phyloP scores from a whole-genome alignment of 2,329 filamentous ascomycete species.

The Conoideocrella luteorostrata region DNA sequence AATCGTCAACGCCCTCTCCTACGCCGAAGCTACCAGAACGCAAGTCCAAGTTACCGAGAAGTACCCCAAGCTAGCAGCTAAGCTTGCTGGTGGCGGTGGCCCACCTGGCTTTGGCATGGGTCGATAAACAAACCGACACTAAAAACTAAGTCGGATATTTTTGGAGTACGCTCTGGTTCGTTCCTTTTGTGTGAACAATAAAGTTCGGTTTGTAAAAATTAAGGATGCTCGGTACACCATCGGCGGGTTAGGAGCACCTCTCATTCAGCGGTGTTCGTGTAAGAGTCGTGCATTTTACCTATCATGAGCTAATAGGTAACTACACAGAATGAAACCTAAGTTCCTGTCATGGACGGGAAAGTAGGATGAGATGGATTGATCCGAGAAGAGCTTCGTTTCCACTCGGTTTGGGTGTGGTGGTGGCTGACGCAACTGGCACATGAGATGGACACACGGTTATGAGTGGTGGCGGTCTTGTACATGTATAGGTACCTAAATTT shows the following conservation, averaged over 20 bases:
- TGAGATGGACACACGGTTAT: background rate
- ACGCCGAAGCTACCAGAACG: constrained; percentile 92
- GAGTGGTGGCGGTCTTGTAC: constrained; percentile 8
- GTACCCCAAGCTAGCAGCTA: constrained; percentile 72
- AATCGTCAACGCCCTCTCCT: constrained; percentile 92
- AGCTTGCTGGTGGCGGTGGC: constrained; percentile 42
- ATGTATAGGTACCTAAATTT: constrained; percentile 10
- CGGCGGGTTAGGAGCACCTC: too few species aligned
- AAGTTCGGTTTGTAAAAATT: too few species aligned
- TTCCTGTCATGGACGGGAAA: too few species aligned
- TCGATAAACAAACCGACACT: constrained; percentile 18
- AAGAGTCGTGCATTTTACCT: too few species aligned
- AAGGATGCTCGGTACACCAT: too few species aligned
- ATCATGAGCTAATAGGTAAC: too few species aligned
- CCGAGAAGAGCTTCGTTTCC: too few species aligned
- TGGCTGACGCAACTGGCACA: background rate
- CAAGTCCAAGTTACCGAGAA: constrained; percentile 89
- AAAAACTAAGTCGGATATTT: background rate
- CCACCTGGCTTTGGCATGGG: constrained; percentile 31
- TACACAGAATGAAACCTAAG: too few species aligned
- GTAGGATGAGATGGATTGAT: too few species aligned
- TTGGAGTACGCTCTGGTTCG: background rate
- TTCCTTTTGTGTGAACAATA: too few species aligned
- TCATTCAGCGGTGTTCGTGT: too few species aligned
- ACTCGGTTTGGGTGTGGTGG: too few species aligned